Conservation (phyloP, 116 monocot genomes). For the Dioscorea cayenensis region DNA sequence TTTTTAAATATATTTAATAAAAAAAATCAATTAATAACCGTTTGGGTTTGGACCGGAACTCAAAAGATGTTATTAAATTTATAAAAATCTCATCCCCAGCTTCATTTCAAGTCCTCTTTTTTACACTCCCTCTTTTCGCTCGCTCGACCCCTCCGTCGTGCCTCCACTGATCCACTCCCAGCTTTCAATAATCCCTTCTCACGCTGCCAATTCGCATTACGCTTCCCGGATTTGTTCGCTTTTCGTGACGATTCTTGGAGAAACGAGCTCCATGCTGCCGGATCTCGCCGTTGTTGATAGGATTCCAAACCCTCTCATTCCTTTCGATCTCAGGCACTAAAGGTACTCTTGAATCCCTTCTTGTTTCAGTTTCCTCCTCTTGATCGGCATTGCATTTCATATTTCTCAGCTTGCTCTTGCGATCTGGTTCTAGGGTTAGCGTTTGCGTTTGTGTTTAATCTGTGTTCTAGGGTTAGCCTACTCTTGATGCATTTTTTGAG, state of each 20-base stretch:
- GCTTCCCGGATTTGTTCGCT: neutral
- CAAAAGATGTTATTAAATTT: no score
- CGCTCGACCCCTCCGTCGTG: no score
- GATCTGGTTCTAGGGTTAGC: neutral
- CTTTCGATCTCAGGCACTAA: neutral
- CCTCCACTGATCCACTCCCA: neutral
- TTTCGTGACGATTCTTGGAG: neutral
- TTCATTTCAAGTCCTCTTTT: no score
- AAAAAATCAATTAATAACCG: no score
- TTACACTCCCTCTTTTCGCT: no score
- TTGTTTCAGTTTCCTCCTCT: neutral
- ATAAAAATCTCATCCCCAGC: no score
- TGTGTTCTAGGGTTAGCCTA: neutral
- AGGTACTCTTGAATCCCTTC: neutral
- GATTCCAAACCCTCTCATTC: neutral
- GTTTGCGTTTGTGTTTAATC: neutral
- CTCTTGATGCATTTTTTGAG: no score
- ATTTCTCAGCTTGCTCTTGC: neutral
- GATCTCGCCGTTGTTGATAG: conserved; percentile 2
- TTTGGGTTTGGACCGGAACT: no score
- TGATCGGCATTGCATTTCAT: neutral
- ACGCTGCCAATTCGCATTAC: neutral
- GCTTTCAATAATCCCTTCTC: neutral
- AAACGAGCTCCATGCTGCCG: neutral
- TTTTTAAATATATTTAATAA: no score